Conservation (phyloP, 805 yeast genomes). For the Myxozyma melibiosi region DNA sequence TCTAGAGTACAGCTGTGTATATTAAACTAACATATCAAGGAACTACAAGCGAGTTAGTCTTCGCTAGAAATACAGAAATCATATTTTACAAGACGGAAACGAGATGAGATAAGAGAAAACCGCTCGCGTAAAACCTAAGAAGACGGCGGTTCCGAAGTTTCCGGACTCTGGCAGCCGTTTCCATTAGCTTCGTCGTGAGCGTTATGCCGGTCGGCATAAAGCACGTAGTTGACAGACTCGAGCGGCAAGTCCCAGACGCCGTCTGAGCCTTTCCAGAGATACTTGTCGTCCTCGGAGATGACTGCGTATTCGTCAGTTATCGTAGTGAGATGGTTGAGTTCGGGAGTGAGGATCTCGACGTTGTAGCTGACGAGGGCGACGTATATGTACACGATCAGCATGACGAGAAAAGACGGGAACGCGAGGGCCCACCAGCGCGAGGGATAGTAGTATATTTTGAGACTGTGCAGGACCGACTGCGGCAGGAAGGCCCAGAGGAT, state of each 20-base stretch:
- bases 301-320: conserved; percentile 69
- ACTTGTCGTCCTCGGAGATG: conserved; percentile 44
- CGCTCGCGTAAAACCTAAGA: too few relatives aligned
- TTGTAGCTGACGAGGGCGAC: conserved; percentile 71
- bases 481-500: conserved; percentile 78
- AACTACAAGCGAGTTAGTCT: too few relatives aligned
- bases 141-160: too few relatives aligned
- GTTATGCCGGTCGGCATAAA: conserved; percentile 46
- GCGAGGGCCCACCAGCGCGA: conserved; percentile 91
- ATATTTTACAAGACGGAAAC: too few relatives aligned
- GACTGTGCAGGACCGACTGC: conserved; percentile 50
- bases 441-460: conserved; percentile 74
- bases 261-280: conserved; percentile 63
- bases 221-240: conserved; percentile 63
- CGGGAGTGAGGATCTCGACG: conserved; percentile 69
- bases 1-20: too few relatives aligned
- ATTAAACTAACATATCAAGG: too few relatives aligned
- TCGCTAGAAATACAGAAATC: too few relatives aligned
- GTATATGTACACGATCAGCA: conserved; percentile 72
- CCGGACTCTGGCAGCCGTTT: too few relatives aligned
- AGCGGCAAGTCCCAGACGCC: conserved; percentile 89
- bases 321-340: conserved; percentile 60
- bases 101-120: too few relatives aligned
- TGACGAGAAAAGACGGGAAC: conserved; percentile 68
- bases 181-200: too few relatives aligned